Evolutionary conservation across 345 rosid species (phyloP).

Genomic region (sweet orange (Citrus sinensis)): DNA sequence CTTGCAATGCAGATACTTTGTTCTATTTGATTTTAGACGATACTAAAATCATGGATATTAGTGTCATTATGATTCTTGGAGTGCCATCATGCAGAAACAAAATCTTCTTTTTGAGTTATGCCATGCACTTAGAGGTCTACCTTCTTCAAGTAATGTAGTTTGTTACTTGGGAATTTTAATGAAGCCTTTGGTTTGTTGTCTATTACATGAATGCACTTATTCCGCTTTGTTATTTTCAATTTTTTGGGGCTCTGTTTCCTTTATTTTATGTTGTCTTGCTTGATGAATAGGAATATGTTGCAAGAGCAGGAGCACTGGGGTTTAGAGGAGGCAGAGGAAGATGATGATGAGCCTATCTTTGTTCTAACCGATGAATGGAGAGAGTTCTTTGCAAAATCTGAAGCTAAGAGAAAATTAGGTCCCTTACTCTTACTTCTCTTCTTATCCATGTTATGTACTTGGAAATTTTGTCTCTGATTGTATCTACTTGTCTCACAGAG

Average conservation of each 20-base stretch:
- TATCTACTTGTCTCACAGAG: constrained; percentile 17
- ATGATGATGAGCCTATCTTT: constrained; percentile 43
- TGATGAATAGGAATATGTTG: constrained; percentile 17
- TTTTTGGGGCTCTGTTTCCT: not conserved
- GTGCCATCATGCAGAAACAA: not conserved
- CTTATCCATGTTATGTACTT: not conserved
- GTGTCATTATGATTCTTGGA: not conserved
- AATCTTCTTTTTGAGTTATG: not conserved
- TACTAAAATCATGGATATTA: too few relatives aligned
- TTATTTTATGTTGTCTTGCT: not conserved
- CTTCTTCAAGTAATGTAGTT: not conserved
- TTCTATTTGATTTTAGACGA: too few relatives aligned
- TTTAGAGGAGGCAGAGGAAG: constrained; percentile 23
- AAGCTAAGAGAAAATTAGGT: constrained; percentile 54
- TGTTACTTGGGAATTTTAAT: not conserved
- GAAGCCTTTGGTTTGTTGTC: not conserved
- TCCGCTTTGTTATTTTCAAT: not conserved
- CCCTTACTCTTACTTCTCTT: not conserved
- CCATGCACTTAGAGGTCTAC: not conserved
- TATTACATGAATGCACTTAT: not conserved
- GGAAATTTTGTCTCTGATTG: not conserved
- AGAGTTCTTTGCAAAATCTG: constrained; percentile 59
- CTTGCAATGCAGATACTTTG: not conserved
- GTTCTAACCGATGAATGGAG: constrained; percentile 64
- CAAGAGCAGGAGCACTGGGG: constrained; percentile 26